Evolutionary conservation across 495 filamentous ascomycete species (phyloP).

Genomic region (Trichocladium uniseriatum): DNA sequence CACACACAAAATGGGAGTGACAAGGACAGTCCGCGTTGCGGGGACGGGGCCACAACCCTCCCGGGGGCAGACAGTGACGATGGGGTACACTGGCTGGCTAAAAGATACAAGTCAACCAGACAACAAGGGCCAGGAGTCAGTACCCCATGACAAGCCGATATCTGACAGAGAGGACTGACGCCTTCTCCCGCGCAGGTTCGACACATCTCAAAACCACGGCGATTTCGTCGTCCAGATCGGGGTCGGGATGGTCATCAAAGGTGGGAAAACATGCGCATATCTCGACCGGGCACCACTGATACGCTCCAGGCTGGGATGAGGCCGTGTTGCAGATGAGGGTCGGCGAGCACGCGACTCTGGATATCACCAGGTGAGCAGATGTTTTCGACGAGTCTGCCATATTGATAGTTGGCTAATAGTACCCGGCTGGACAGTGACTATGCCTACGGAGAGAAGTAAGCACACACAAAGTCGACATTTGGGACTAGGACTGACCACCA

Average conservation of each 20-base stretch:
- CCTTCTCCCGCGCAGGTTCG: conserved; percentile 49
- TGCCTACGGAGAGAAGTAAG: conserved; percentile 67
- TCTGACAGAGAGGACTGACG: too few species aligned
- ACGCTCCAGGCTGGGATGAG: conserved; percentile 68
- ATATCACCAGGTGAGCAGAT: conserved; percentile 58
- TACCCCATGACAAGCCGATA: background rate
- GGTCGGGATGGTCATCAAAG: conserved; percentile 67
- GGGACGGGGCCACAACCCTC: conserved; percentile 46
- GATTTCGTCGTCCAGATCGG: conserved; percentile 63
- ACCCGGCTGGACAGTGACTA: conserved; percentile 49
- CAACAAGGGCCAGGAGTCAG: conserved; percentile 41
- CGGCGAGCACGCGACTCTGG: conserved; percentile 71
- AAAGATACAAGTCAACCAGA: conserved; percentile 50
- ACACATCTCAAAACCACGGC: conserved; percentile 59
- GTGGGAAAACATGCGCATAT: conserved; percentile 33
- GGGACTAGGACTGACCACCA: background rate
- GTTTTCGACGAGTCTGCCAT: background rate
- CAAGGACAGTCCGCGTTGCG: conserved; percentile 34
- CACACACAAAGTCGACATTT: background rate
- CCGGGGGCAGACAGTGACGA: conserved; percentile 57
- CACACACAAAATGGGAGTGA: conserved; percentile 38
- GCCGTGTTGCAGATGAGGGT: conserved; percentile 70
- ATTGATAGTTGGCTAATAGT: background rate
- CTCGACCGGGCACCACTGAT: conserved; percentile 4
- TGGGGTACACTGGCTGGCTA: conserved; percentile 78